Evolutionary conservation across 2,329 filamentous ascomycete species (phyloP), one percentile per base, ranked within the genome.

Genomic region (Venturia aucupariae): DNA sequence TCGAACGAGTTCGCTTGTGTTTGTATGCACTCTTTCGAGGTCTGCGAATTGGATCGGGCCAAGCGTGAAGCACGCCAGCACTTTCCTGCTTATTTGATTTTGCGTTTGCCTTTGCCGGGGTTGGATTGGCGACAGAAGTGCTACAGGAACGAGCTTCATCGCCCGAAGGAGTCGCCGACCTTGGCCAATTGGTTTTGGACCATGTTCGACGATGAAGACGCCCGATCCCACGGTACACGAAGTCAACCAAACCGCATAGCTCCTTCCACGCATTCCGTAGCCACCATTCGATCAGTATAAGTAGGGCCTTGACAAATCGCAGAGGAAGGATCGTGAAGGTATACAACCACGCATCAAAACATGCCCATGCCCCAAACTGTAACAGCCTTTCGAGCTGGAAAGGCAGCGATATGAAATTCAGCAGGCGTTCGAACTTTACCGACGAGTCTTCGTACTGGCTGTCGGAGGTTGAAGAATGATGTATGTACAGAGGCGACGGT

Each of bases 241-340:
- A 97, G 0, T 81, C 84, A 3, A 84, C 81, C 3, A 96, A 76
- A 77, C 88, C 94, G 3, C 80, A 81, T 1, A 81, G 79, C 74
- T 97, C 93, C 67, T 87, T 89, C 4, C 81, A 80, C 1, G 93
- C 69, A 27, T 92, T 84, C 41, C 88, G 84, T 2, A 76, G 81
- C 90, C 90, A 96, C 82, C 92, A 97, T 66, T 84, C 83, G 11
- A 86, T 74, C 32, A 99, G 77, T 2, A 97, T 86, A 24, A 85
- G 85, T 0, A 93, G 71, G 0, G 94, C 93, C 65, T 92, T 89
- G 63, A 89, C 75, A 70, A 99, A 97, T 2, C 94, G 85, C 66
- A 99, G 82, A 0, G 94, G 94, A 0, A 99, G 79, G 55, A 99
- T 96, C 0, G 94, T 99, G 70, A 99, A 95, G 0, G 91, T 95